Base-by-base conservation (phyloP, 2,329 filamentous ascomycete genomes). In the Beauveria rudraprayagi region DNA sequence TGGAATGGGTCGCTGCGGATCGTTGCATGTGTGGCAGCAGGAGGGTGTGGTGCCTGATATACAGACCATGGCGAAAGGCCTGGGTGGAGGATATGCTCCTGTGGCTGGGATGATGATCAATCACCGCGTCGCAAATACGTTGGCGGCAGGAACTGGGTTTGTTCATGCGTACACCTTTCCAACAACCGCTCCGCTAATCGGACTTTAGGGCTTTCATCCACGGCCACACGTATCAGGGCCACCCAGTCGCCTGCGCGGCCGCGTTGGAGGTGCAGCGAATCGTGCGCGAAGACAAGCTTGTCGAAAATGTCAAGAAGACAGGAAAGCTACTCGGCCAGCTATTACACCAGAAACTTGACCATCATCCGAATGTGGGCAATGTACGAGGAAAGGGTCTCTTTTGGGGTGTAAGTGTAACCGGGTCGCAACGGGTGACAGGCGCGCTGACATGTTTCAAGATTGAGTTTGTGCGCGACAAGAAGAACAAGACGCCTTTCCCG, bases 31-130 rank as follows among this genome's bases (percentile, higher is more conserved):
- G 1, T 89, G 83, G 80, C 77, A 87, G 65, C 77, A 83, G 53
- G 80, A 85, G 30, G 78, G 73, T 0, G 75, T 83, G 5, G 76
- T 78, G 1, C 87, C 87, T 0, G 87, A 90, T 66, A 78, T 91
- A 5, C 80, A 87, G 69, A 84, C 85, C 0, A 73, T 89, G 10
- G 88, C 84, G 0, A 90, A 91, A 69, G 84, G 83, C 0, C 75
- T 90, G 0, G 85, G 82, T 0, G 86, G 80, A 19, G 87, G 88
- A 0, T 88, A 84, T 63, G 77, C 78, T 46, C 80, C 85, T 0
- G 77, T 89, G 9, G 83, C 86, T 0, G 86, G 78, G 0, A 75
- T 89, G 24, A 73, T 90, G 1, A 76, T 84, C 1, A 78, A 78
- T 22, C 67, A 73, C 1, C 75, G 72, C n/a, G 76, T 89, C 3